Conservation (phyloP, 176 grass and related monocot species). For the Lolium rigidum region DNA sequence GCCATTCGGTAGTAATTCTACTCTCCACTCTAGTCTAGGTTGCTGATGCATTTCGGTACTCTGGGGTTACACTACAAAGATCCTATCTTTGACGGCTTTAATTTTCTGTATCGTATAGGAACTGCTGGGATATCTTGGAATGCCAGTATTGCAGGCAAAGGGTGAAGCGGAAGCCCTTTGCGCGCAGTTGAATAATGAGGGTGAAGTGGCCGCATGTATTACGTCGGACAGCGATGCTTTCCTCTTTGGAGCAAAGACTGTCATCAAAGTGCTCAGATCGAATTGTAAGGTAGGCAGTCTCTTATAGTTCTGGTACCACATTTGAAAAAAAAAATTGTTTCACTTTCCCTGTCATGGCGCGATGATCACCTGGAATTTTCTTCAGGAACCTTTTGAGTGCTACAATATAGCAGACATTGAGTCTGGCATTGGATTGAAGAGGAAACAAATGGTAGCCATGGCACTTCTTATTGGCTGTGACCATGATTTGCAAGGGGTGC, state of each 20-base stretch:
- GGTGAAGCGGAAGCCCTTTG: conserved; percentile 94
- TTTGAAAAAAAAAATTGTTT: background rate
- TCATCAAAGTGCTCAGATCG: conserved; percentile 74
- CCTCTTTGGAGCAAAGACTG: conserved; percentile 89
- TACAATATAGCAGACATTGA: conserved; percentile 91
- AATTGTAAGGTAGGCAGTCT: conserved; percentile 75
- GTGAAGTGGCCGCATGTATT: conserved; percentile 89
- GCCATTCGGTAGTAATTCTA: background rate
- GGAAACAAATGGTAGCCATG: conserved; percentile 96
- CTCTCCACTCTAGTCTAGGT: background rate
- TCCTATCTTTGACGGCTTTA: conserved; percentile 6
- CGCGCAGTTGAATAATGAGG: conserved; percentile 83
- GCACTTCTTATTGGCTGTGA: conserved; percentile 89
- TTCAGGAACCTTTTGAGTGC: conserved; percentile 99
- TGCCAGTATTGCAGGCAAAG: conserved; percentile 74
- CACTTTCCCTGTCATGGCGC: background rate
- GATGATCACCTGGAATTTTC: conserved; percentile 22
- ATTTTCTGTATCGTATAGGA: conserved; percentile 54
- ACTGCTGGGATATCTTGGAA: conserved; percentile 83
- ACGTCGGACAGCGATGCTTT: conserved; percentile 95
- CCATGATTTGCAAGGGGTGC: conserved; percentile 75
- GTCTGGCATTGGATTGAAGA: conserved; percentile 78
- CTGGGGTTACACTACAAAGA: background rate
- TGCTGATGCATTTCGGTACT: background rate
- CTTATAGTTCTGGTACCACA: background rate